phyloP scores from a whole-genome alignment of 2,329 filamentous ascomycete species.

The Arthroderma uncinatum region DNA sequence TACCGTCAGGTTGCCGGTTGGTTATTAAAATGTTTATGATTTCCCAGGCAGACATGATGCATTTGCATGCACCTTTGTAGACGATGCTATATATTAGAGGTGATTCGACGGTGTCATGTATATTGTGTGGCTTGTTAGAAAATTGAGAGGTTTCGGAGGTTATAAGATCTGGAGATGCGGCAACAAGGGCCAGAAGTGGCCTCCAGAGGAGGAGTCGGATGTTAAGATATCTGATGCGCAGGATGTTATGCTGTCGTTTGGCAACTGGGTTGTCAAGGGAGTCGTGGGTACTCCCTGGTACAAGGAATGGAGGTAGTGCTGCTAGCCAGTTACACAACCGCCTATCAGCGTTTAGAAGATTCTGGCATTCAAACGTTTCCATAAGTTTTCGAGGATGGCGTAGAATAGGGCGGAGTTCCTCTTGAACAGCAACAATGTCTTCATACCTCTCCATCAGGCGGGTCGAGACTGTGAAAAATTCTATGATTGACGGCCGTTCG shows the following conservation, averaged over 20 bases:
- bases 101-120: constrained; percentile 3
- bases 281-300: neutral
- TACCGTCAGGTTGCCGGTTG: constrained; percentile 1
- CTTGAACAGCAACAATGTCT: constrained; percentile 17
- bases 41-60: constrained; percentile 13
- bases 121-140: neutral
- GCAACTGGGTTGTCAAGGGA: constrained; percentile 15
- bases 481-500: constrained; percentile 20
- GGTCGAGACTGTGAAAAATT: constrained; percentile 18
- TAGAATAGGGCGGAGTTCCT: constrained; percentile 15
- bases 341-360: constrained; percentile 16
- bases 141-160: neutral
- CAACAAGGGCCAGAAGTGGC: constrained; percentile 13
- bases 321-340: constrained; percentile 18
- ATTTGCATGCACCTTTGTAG: constrained; percentile 13
- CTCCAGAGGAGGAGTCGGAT: constrained; percentile 17
- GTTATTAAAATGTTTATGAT: constrained; percentile 10
- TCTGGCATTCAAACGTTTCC: constrained; percentile 15
- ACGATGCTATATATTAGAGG: constrained; percentile 12
- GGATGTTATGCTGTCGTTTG: constrained; percentile 18
- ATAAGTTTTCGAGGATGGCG: constrained; percentile 17
- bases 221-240: constrained; percentile 20
- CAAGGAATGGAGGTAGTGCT: constrained; percentile 18
- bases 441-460: constrained; percentile 19
- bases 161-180: constrained; percentile 11